Evolutionary conservation across 2,329 filamentous ascomycete species (phyloP).

Genomic region (Exophiala calicioides): DNA sequence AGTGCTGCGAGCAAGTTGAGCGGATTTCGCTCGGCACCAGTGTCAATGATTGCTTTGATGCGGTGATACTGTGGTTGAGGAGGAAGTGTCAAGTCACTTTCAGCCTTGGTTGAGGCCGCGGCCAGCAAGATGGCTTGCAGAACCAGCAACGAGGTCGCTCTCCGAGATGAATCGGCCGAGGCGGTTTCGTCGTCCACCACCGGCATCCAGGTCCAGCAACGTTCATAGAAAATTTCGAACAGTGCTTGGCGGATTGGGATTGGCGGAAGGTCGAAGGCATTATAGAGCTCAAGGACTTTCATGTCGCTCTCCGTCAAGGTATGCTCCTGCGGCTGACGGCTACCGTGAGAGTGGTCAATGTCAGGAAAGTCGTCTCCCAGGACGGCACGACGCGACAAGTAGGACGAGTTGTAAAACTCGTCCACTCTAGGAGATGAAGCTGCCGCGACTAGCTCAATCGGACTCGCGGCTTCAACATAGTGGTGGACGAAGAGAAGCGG

Average conservation of each 20-base stretch:
- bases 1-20: slow-evolving; percentile 15
- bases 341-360: slow-evolving; percentile 18
- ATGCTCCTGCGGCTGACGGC: slow-evolving; percentile 12
- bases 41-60: slow-evolving; percentile 18
- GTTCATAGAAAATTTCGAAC: slow-evolving; percentile 15
- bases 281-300: slow-evolving; percentile 19
- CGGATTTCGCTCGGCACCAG: slow-evolving; percentile 19
- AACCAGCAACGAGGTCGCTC: slow-evolving; percentile 11
- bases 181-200: slow-evolving; percentile 8
- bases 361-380: slow-evolving; percentile 21
- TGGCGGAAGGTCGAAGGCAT: slow-evolving; percentile 17
- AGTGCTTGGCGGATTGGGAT: slow-evolving; percentile 18
- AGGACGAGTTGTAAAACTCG: slow-evolving; percentile 20
- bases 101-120: slow-evolving; percentile 7
- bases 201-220: slow-evolving; percentile 24
- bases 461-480: slow-evolving; percentile 2
- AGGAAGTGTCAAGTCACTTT: slow-evolving; percentile 3
- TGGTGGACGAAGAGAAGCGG: slow-evolving; percentile 13
- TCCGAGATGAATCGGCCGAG: not conserved
- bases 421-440: slow-evolving; percentile 12
- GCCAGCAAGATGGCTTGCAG: slow-evolving; percentile 17
- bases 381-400: slow-evolving; percentile 18
- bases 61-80: slow-evolving; percentile 12
- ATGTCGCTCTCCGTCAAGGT: slow-evolving; percentile 13
- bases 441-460: slow-evolving; percentile 8